Base-by-base conservation (phyloP, 78 protist genomes). In the Dictyostelium firmibasis region DNA sequence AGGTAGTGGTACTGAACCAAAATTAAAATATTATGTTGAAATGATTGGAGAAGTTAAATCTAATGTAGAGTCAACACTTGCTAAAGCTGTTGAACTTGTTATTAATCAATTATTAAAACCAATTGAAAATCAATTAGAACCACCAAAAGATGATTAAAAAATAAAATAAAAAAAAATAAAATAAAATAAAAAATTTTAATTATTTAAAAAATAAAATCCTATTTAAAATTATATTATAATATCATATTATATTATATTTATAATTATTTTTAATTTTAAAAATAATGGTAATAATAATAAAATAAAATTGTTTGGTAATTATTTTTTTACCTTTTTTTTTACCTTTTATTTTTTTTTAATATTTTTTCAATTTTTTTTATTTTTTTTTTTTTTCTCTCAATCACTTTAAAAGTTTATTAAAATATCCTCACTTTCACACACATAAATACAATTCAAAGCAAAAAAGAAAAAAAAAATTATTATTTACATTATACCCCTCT, bases 1-100 rank as follows among this genome's bases (percentile, higher is more conserved):
- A 38, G 97, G 98, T 18, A 83, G 97, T 81, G 99, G 99, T 5
- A 99, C 99, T 5, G 99, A 99, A 88, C 99, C 99, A 77, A 99
- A 99, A 96, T 74, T 99, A 84, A 99, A 99, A 95, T 99, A 97
- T 87, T 98, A 98, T 75, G 88, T 96, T 10, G 99, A 98, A 79
- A 29, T 96, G 62, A 31, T 62, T 23, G 97, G 97, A 14, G 8
- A 20, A 25, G 78, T 91, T 25, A 74, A 75, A 70, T 35, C 20
- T 36, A 4, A 79, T 4, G 96, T 96, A 7, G 72, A 84, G 41
- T 35, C 29, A 38, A 84, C 77, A 1, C 69, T 96, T 0, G 7
- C 9, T 0, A 27, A 91, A 64, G 60, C 92, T 18, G 96, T 96
- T 38, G 33, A 69, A 35, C 31, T 23, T 31, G 87, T 96, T 23